A percentile compares a stretch with the other conserved stretches of the same genome.
Evolutionary conservation across 2,329 filamentous ascomycete genomes (phyloP).

Genomic region (Elsinoe ampelina): DNA sequence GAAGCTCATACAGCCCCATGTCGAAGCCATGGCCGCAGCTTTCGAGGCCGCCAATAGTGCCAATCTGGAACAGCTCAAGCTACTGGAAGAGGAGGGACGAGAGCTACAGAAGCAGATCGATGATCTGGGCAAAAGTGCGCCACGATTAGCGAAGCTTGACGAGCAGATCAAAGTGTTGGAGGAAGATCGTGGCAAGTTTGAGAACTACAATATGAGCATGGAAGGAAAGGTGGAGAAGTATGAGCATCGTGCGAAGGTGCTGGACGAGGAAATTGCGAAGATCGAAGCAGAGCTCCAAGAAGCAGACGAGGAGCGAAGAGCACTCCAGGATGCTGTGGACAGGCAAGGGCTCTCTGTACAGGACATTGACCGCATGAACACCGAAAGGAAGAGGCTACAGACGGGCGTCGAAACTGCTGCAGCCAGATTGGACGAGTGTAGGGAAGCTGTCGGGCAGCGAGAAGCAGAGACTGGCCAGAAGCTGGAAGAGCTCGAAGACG

Average conservation of each 20-base stretch:
- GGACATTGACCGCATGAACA: slow-evolving; percentile 98
- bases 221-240: slow-evolving; percentile 83
- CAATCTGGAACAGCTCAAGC: slow-evolving; percentile 73
- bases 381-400: slow-evolving; percentile 86
- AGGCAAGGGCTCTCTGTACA: slow-evolving; percentile 91
- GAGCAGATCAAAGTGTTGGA: slow-evolving; percentile 88
- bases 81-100: slow-evolving; percentile 78
- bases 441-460: slow-evolving; percentile 72
- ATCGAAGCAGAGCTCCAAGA: slow-evolving; percentile 64
- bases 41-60: slow-evolving; percentile 80
- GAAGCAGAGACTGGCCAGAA: slow-evolving; percentile 79
- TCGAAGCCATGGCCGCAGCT: slow-evolving; percentile 75
- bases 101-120: slow-evolving; percentile 77
- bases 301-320: slow-evolving; percentile 70
- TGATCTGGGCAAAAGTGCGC: slow-evolving; percentile 76
- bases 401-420: slow-evolving; percentile 72
- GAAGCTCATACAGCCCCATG: slow-evolving; percentile 68
- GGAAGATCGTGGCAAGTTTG: slow-evolving; percentile 89
- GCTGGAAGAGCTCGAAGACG: slow-evolving; percentile 83
- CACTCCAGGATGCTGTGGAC: slow-evolving; percentile 78
- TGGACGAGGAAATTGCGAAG: slow-evolving; percentile 82
- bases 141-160: slow-evolving; percentile 74
- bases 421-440: slow-evolving; percentile 71
- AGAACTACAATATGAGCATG: slow-evolving; percentile 82
- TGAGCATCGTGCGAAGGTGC: slow-evolving; percentile 64